These are phyloP conservation scores for Chernovozyma sophiae-reginae DNA, from an alignment of 1,139 yeast genomes.

Conservation along the genomic window DNA sequence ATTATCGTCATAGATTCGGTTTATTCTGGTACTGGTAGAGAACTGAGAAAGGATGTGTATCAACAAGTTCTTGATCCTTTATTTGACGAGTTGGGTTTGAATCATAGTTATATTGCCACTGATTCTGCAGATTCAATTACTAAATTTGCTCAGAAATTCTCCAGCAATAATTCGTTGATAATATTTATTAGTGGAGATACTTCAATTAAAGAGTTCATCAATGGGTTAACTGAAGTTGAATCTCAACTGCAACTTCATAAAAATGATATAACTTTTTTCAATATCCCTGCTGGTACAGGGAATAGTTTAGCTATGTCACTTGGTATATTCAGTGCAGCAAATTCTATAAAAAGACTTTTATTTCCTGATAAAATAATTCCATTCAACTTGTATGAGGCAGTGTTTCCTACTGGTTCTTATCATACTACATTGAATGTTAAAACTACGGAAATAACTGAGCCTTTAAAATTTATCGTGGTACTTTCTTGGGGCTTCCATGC, in stretches of 20 bases:
- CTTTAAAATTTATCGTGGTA: slow-evolving; percentile 57
- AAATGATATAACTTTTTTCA: slow-evolving; percentile 29
- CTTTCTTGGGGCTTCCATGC: slow-evolving; percentile 88
- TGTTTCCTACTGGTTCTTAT: slow-evolving; percentile 47
- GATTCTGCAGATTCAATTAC: slow-evolving; percentile 26
- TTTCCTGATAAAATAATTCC: slow-evolving; percentile 27
- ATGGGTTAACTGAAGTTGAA: slow-evolving; percentile 30
- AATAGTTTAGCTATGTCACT: slow-evolving; percentile 72
- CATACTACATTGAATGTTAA: slow-evolving; percentile 20
- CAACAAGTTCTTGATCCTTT: slow-evolving; percentile 41
- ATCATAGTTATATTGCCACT: slow-evolving; percentile 40
- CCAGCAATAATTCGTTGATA: slow-evolving; percentile 21
- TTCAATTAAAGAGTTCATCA: slow-evolving; percentile 71
- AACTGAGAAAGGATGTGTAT: slow-evolving; percentile 35
- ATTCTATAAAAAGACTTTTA: slow-evolving; percentile 41
- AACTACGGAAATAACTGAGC: slow-evolving; percentile 13
- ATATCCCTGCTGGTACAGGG: slow-evolving; percentile 83
- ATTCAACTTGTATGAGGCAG: slow-evolving; percentile 51
- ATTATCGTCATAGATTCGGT: slow-evolving; percentile 46
- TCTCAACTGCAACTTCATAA: slow-evolving; percentile 7
- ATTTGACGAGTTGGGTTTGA: slow-evolving; percentile 29
- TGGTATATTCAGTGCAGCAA: slow-evolving; percentile 35
- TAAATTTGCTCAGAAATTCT: slow-evolving; percentile 24
- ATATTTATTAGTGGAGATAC: slow-evolving; percentile 84
- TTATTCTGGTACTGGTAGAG: slow-evolving; percentile 53